phyloP scores from a whole-genome alignment of 352 stramenopile species.

The Globisporangium alternatum region DNA sequence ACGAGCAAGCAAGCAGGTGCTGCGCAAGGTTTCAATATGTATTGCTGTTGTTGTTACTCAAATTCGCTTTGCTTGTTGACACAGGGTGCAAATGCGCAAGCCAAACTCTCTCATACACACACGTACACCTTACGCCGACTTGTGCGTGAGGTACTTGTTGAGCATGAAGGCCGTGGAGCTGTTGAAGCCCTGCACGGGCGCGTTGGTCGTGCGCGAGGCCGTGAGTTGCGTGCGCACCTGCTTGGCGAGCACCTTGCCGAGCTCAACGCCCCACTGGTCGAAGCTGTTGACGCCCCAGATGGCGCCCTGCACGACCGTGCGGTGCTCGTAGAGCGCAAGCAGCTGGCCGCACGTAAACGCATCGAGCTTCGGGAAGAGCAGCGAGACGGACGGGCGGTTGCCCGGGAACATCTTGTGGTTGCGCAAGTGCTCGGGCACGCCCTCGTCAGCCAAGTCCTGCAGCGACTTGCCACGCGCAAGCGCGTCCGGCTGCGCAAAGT shows the following conservation, averaged over 20 bases:
- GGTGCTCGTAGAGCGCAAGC: constrained; percentile 98
- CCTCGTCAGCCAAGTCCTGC: constrained; percentile 91
- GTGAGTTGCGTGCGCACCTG: constrained; percentile 91
- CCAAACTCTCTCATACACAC: background rate
- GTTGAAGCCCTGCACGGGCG: constrained; percentile 93
- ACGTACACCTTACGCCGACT: constrained; percentile 24
- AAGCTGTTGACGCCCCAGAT: constrained; percentile 99
- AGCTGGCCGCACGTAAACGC: constrained; percentile 95
- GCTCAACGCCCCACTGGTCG: constrained; percentile 98
- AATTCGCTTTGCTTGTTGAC: background rate
- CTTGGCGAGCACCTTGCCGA: constrained; percentile 98
- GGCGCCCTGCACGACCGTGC: constrained; percentile 95
- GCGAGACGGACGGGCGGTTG: constrained; percentile 95
- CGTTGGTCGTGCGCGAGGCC: constrained; percentile 69
- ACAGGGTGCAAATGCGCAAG: too few relatives aligned
- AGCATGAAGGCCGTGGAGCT: constrained; percentile 90
- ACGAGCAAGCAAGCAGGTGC: too few relatives aligned
- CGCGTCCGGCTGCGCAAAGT: constrained; percentile 99
- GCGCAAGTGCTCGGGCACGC: constrained; percentile 89
- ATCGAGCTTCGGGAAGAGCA: constrained; percentile 96
- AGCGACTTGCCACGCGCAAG: constrained; percentile 96
- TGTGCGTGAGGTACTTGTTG: constrained; percentile 90
- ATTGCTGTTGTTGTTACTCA: background rate
- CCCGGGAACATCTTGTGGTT: constrained; percentile 97
- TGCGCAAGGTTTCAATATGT: constrained; percentile 1